These are phyloP conservation scores for Cnidoscolus chayamansa DNA, from an alignment of 441 rosid species.

Conservation along the genomic window DNA sequence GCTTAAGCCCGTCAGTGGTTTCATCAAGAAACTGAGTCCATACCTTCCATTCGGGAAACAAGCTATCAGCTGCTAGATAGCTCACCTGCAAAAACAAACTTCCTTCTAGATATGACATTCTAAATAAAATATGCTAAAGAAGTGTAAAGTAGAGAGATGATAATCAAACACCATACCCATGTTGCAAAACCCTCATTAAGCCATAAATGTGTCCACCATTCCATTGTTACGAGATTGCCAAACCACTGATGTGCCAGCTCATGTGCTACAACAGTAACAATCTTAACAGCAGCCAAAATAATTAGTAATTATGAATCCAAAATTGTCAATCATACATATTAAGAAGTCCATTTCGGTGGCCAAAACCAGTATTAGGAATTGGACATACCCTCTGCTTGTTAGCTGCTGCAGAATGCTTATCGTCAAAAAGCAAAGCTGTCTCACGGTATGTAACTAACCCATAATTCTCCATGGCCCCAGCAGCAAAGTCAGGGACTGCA, in stretches of 20 bases:
- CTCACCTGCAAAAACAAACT: constrained; percentile 63
- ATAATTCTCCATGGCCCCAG: constrained; percentile 98
- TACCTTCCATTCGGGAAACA: constrained; percentile 95
- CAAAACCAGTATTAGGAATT: constrained; percentile 7
- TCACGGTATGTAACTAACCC: constrained; percentile 95
- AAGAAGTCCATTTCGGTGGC: constrained; percentile 6
- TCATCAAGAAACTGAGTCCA: constrained; percentile 98
- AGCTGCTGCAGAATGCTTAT: constrained; percentile 88
- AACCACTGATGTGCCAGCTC: constrained; percentile 99
- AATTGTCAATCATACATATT: neutral
- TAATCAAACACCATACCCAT: constrained; percentile 59
- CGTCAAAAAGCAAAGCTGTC: constrained; percentile 83
- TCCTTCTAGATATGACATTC: constrained; percentile 9
- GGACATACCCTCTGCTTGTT: constrained; percentile 81
- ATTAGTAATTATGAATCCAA: constrained; percentile 1
- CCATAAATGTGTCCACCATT: constrained; percentile 99
- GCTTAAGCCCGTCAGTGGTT: constrained; percentile 72
- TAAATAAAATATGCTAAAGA: neutral
- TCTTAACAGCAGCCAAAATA: constrained; percentile 43
- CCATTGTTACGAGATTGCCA: constrained; percentile 98
- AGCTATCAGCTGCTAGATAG: constrained; percentile 81
- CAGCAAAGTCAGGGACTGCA: constrained; percentile 95
- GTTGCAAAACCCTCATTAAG: constrained; percentile 98
- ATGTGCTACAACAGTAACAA: constrained; percentile 89
- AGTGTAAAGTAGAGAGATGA: neutral